A percentile compares a stretch with the other conserved stretches of the same genome.
Conservation (phyloP, 495 filamentous ascomycete species). For the Penicillium cataractarum region DNA sequence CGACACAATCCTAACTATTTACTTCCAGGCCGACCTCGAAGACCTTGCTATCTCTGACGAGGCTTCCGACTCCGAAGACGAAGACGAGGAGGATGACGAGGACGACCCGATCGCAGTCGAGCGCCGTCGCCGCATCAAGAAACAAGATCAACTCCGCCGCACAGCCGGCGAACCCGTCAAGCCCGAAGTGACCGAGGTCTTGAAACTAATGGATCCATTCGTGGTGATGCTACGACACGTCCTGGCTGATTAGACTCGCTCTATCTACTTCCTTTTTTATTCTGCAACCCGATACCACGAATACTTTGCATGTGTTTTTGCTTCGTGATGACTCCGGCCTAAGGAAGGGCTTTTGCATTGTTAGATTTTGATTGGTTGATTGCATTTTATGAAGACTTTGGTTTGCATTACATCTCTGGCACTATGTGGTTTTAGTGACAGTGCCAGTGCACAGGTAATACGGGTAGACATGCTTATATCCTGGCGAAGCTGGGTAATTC, state of each 20-base stretch:
- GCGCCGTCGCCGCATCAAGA: constrained; percentile 70
- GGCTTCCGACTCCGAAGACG: constrained; percentile 68
- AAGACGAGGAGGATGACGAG: constrained; percentile 74
- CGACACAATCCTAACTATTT: constrained; percentile 17
- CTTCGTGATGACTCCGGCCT: not conserved
- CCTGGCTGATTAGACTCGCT: constrained; percentile 65
- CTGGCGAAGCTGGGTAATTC: not conserved
- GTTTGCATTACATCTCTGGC: not conserved
- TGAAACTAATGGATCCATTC: constrained; percentile 78
- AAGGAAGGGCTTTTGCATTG: not conserved
- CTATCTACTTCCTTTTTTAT: not conserved
- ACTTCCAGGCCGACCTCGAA: constrained; percentile 66
- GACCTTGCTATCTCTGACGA: constrained; percentile 79
- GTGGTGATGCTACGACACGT: constrained; percentile 83
- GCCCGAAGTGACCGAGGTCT: constrained; percentile 75
- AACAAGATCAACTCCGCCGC: constrained; percentile 76
- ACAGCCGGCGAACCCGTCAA: constrained; percentile 90
- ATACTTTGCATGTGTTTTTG: not conserved
- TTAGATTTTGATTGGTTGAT: not conserved
- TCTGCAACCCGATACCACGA: not conserved
- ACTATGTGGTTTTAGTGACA: not conserved
- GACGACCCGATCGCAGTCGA: constrained; percentile 84
- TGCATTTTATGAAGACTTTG: not conserved
- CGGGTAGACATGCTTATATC: not conserved
- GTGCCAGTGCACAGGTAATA: not conserved